A percentile compares a stretch with the other conserved stretches of the same genome.
Conservation (phyloP, 1,139 yeast species). For the Nakaseomyces kungkrabaensis region DNA sequence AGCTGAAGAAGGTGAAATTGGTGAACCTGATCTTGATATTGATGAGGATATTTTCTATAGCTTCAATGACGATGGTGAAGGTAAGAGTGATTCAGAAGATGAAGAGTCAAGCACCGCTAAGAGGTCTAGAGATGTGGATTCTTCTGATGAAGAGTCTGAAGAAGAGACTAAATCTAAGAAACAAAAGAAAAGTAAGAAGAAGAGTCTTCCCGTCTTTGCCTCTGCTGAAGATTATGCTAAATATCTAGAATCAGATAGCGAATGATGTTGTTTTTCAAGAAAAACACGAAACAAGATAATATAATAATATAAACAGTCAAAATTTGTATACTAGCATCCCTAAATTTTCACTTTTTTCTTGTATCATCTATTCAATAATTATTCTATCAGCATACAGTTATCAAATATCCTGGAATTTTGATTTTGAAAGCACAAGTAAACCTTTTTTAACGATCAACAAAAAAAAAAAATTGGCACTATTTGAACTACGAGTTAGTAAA, state of each 20-base stretch:
- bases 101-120: conserved; percentile 16
- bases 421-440: no score
- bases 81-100: conserved; percentile 16
- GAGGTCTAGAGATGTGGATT: conserved; percentile 14
- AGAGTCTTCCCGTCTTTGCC: conserved; percentile 75
- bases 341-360: no score
- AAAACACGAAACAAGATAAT: no score
- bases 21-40: neutral
- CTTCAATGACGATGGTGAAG: conserved; percentile 20
- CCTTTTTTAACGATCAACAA: no score
- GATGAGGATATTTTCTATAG: conserved; percentile 10
- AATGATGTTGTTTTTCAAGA: conserved; percentile 18
- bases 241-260: conserved; percentile 58
- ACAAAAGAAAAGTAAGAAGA: conserved; percentile 48
- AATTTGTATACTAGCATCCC: neutral
- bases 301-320: neutral
- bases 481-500: no score
- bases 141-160: conserved; percentile 12
- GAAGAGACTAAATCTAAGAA: conserved; percentile 32
- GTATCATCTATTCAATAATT: no score
- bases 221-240: conserved; percentile 83
- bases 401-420: no score
- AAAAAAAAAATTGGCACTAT: no score
- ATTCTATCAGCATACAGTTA: no score
- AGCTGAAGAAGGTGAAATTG: conserved; percentile 4